Evolutionary conservation across 23 red algal species (phyloP).

Genomic region (Gracilariopsis chorda): DNA sequence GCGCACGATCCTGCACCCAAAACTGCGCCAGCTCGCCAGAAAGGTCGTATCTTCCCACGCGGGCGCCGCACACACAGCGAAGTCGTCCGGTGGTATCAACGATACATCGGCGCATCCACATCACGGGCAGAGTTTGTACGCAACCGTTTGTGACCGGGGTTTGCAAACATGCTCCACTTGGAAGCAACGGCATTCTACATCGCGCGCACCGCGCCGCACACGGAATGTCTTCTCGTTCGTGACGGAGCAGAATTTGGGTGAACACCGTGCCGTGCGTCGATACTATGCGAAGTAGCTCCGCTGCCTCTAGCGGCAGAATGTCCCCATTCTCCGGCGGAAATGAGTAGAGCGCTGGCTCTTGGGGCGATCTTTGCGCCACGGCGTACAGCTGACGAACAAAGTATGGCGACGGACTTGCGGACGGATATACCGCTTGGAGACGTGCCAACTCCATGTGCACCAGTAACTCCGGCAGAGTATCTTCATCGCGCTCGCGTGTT

Average conservation of each 20-base stretch:
- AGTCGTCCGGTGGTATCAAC: background rate
- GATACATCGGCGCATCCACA: constrained; percentile 1
- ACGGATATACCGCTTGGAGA: background rate
- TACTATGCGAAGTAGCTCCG: background rate
- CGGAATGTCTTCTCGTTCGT: background rate
- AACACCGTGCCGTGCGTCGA: background rate
- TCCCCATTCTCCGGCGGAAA: background rate
- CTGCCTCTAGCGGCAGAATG: constrained; percentile 1
- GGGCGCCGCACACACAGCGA: background rate
- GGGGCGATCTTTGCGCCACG: background rate
- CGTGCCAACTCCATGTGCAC: background rate
- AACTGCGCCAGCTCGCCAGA: background rate
- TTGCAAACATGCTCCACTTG: background rate
- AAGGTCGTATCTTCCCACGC: background rate
- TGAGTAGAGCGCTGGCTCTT: background rate
- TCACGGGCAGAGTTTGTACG: background rate
- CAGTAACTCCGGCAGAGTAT: background rate
- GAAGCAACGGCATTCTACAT: background rate
- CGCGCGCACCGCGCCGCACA: background rate
- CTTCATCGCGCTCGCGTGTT: background rate
- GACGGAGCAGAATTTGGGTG: background rate
- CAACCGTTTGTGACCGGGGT: background rate
- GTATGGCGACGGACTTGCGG: background rate
- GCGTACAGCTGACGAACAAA: constrained; percentile 4
- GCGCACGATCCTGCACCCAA: background rate